phyloP scores from a whole-genome alignment of 2,329 filamentous ascomycete species.

The Aspergillus glaucus region DNA sequence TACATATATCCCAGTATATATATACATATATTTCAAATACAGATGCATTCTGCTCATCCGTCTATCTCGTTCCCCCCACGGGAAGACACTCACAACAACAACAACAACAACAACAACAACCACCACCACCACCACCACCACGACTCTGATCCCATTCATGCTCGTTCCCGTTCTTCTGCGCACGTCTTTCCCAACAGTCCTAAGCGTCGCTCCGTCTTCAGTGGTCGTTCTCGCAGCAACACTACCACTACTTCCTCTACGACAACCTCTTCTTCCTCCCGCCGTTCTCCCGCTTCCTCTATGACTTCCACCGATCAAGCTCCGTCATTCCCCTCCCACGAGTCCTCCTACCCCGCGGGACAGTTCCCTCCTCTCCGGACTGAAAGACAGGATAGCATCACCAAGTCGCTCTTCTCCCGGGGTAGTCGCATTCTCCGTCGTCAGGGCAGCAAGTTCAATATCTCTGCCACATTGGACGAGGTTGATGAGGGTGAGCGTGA shows the following conservation, averaged over 20 bases:
- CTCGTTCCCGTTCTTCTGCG: slow-evolving; percentile 31
- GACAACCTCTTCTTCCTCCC: slow-evolving; percentile 31
- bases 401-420: slow-evolving; percentile 37
- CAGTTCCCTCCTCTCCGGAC: slow-evolving; percentile 15
- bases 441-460: slow-evolving; percentile 42
- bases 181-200: slow-evolving; percentile 31
- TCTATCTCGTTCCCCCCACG: background rate
- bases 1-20: background rate
- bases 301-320: slow-evolving; percentile 30
- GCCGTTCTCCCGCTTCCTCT: slow-evolving; percentile 41
- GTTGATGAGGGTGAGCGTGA: slow-evolving; percentile 32
- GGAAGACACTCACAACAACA: background rate
- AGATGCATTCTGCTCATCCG: slow-evolving; percentile 5
- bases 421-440: slow-evolving; percentile 43
- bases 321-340: slow-evolving; percentile 23
- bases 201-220: slow-evolving; percentile 36
- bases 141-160: slow-evolving; percentile 25
- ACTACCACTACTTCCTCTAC: slow-evolving; percentile 50
- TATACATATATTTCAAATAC: background rate
- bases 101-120: background rate
- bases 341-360: slow-evolving; percentile 25
- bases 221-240: slow-evolving; percentile 36
- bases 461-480: slow-evolving; percentile 36
- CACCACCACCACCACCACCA: background rate
- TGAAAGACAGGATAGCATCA: slow-evolving; percentile 31